Percentiles rank a stretch among this genome's conserved stretches.
phyloP scores from a whole-genome alignment of 2,329 filamentous ascomycete species.

The Cercospora zeina region DNA sequence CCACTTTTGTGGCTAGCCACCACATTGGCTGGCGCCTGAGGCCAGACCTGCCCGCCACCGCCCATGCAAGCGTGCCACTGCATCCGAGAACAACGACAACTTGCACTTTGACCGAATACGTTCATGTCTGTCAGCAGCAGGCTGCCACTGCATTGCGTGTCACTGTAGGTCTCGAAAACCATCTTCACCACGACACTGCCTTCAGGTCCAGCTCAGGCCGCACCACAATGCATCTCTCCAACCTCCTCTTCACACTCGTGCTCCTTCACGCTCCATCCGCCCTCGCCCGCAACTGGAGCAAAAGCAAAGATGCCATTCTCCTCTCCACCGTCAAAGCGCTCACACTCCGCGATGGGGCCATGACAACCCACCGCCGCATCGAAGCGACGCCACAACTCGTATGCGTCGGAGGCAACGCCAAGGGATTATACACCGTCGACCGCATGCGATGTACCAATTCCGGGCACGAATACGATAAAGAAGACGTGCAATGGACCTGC shows the following conservation, averaged over 20 bases:
- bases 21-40: background rate
- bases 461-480: constrained; percentile 72
- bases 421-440: constrained; percentile 69
- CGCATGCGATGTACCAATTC: constrained; percentile 87
- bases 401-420: constrained; percentile 66
- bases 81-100: constrained; percentile 1
- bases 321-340: constrained; percentile 71
- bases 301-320: constrained; percentile 46
- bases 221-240: constrained; percentile 17
- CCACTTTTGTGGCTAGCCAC: background rate
- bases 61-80: background rate
- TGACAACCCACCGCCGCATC: constrained; percentile 75
- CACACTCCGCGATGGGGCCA: constrained; percentile 67
- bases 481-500: constrained; percentile 92
- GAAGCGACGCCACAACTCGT: constrained; percentile 69
- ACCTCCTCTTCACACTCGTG: constrained; percentile 15
- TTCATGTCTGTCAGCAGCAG: background rate
- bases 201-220: too few species aligned
- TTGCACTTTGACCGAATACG: background rate
- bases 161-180: constrained; percentile 4
- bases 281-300: constrained; percentile 20
- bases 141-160: background rate
- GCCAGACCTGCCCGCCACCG: background rate
- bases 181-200: background rate
- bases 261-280: constrained; percentile 20